These are phyloP conservation scores for Paramecium bursaria DNA, from an alignment of 73 alveolate genomes.

Conservation along the genomic window DNA sequence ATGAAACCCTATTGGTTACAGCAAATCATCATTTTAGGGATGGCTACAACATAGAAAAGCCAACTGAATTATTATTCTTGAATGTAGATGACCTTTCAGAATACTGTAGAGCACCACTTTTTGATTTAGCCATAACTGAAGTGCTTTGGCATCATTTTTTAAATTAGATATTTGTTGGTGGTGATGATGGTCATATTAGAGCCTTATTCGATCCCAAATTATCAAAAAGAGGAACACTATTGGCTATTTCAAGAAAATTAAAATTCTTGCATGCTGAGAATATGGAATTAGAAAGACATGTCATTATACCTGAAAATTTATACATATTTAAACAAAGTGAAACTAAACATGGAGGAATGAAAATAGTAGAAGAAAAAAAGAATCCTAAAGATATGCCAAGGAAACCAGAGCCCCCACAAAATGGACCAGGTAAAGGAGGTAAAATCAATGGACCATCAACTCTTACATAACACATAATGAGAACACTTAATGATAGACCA, in stretches of 20 bases:
- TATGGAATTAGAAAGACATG: conserved; percentile 66
- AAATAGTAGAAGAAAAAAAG: conserved; percentile 69
- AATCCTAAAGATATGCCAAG: conserved; percentile 65
- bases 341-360: conserved; percentile 39
- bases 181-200: conserved; percentile 75
- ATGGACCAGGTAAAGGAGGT: conserved; percentile 86
- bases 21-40: conserved; percentile 44
- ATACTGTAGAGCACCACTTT: conserved; percentile 37
- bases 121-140: conserved; percentile 68
- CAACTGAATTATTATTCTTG: conserved; percentile 53
- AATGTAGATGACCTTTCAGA: conserved; percentile 34
- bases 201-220: conserved; percentile 76
- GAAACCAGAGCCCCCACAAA: conserved; percentile 69
- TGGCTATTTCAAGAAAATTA: conserved; percentile 61
- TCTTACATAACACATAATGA: conserved; percentile 85
- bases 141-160: conserved; percentile 73
- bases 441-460: conserved; percentile 74
- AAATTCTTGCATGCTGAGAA: conserved; percentile 66
- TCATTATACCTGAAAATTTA: conserved; percentile 68
- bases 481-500: conserved; percentile 77
- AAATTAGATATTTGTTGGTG: conserved; percentile 74
- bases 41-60: conserved; percentile 42
- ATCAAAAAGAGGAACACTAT: conserved; percentile 74
- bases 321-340: conserved; percentile 65
- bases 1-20: conserved; percentile 45